Base-by-base conservation (phyloP, 2,329 filamentous ascomycete genomes). In the Basipetospora chlamydospora region DNA sequence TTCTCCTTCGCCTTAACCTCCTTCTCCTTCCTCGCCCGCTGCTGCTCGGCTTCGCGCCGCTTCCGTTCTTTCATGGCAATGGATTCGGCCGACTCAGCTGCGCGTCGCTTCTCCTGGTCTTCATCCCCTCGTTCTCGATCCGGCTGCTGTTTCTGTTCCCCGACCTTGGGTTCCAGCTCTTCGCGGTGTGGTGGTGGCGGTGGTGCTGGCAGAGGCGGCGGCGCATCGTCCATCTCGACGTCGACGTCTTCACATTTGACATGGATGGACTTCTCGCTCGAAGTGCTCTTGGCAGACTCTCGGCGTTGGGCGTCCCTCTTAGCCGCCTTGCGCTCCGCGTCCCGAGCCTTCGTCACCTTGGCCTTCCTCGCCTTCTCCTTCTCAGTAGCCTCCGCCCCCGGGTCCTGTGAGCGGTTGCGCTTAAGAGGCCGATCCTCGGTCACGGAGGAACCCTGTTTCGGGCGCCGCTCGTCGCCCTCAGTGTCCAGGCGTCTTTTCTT, bases 401-500 rank as follows among this genome's bases (percentile, higher is more conserved):
- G 50, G 47, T 4, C 48, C 43, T 35, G 58, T 62, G 13, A 47
- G 43, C 33, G 57, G 46, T 6, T 36, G 40, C 1, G 47, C 43
- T 67, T 70, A 32, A 53, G 55, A 12, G 56, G 55, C 12, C 60
- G 61, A 25, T 59, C 61, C 9, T 73, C 68, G 6, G 36, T 23
- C 10, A 63, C 58, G 0, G 66, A 63, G 5, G 53, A 48, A 21
- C 53, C 52, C 3, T 56, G 59, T 35, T 64, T 66, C 21, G 48
- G 49, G 5, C 61, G 61, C 46, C 59, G 65, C 37, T 75, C 69
- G 39, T 63, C 67, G 29, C 49, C 50, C 12, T 76, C 71, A 1
- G 52, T 47, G 40, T 77, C 73, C 3, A 79, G 47, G 23, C 70
- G 71, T 39, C 74, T 61, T 49, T 79, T 79, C 49, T 78, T 79